Evolutionary conservation across 495 filamentous ascomycete genomes (phyloP).

Genomic region (Xylaria venustula): DNA sequence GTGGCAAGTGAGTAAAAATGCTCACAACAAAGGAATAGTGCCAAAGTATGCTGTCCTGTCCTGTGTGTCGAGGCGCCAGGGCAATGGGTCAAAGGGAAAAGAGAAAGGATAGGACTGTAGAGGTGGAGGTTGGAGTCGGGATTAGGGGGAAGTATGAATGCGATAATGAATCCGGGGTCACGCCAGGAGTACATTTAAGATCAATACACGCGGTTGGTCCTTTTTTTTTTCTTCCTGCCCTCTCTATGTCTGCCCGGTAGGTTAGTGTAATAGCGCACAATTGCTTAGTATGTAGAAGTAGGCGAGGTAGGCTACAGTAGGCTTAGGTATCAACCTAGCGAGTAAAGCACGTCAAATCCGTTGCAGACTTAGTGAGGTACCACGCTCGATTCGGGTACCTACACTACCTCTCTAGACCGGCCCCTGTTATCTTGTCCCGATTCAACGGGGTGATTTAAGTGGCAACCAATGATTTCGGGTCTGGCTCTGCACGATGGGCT

Average conservation of each 20-base stretch:
- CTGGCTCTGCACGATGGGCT: not conserved
- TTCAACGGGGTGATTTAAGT: conserved; percentile 11
- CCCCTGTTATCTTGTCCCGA: conserved; percentile 5
- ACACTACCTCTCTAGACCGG: not conserved
- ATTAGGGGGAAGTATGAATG: conserved; percentile 10
- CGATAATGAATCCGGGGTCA: conserved; percentile 9
- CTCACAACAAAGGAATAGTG: conserved; percentile 1
- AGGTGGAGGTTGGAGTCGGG: conserved; percentile 1
- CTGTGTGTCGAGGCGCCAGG: conserved; percentile 1
- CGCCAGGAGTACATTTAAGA: not conserved
- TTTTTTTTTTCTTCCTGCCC: not conserved
- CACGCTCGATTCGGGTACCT: not conserved
- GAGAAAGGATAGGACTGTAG: conserved; percentile 1
- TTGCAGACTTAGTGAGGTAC: not conserved
- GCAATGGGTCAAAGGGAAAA: not conserved
- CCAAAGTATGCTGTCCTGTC: not conserved
- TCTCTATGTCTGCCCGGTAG: not conserved
- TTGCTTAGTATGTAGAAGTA: not conserved
- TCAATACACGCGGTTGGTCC: not conserved
- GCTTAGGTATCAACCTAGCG: no score
- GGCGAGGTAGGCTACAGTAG: not conserved
- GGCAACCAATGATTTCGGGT: conserved; percentile 9
- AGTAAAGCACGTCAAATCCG: conserved; percentile 6
- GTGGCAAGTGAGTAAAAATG: not conserved
- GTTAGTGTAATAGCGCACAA: no score